Base-by-base conservation (phyloP, 1,284 basidiomycete species). In the Schizophyllum amplum region DNA sequence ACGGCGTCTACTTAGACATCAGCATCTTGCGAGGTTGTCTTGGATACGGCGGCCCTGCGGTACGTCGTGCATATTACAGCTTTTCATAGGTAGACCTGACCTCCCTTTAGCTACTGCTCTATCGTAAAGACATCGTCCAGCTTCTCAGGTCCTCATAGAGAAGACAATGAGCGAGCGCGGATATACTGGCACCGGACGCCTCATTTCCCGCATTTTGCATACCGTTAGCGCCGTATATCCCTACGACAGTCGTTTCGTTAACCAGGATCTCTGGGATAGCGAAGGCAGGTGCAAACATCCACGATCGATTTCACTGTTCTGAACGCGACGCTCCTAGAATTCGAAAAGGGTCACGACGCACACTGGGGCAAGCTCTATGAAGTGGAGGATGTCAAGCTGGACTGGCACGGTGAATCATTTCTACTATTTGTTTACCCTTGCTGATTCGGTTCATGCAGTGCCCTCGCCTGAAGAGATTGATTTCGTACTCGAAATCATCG, bases 101-200 rank as follows among this genome's bases (percentile, higher is more conserved):
- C 55, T 58, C 49, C 51, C 48, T 58, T 20, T 61, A 92, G 88
- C 68, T 95, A 22, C 72, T 96, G 26, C 78, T 80, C 60, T 80
- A 93, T 70, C 88, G 83, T 67, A 71, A 80, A 6, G 76, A 85
- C 26, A 75, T 97, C 50, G 67, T 97, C 22, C 77, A 80, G 15
- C 74, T 98, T 5, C 67, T 98, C 27, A 71, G 1, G 72, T 89
- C 53, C 80, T 98, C 47, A 77, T 90, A 27, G 85, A 91, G 50
- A 86, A 84, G 65, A 91, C 92, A 42, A 88, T 90, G 72, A 90
- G 86, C 61, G 96, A 99, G 73, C 84, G 94, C 59, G 93, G 93
- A 17, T 99, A 92, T 71, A 85, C 83, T 24, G 86, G 90, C 58
- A 86, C 87, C 1, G 92, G 91, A 2, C 82, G 87, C 52, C 74